A percentile compares a stretch with the other conserved stretches of the same genome.
Conservation (phyloP, 768 basidiomycete species). For the Leccinum olivaceopallidum region DNA sequence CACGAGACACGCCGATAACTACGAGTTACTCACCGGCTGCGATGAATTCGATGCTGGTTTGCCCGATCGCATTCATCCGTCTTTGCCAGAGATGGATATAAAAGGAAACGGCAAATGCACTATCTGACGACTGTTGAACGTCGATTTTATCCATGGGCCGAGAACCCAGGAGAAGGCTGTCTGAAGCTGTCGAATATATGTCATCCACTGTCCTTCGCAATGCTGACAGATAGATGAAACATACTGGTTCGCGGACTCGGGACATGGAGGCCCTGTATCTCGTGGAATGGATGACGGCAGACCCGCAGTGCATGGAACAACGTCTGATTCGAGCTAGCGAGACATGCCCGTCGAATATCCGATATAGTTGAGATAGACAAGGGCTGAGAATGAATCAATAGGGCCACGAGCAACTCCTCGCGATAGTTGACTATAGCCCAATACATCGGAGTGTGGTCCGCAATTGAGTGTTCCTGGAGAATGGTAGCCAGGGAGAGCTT, state of each 20-base stretch:
- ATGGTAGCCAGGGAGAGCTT: constrained; percentile 39
- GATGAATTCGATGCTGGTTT: constrained; percentile 66
- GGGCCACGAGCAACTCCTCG: constrained; percentile 43
- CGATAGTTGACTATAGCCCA: constrained; percentile 38
- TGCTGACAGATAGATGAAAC: constrained; percentile 17
- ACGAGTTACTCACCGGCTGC: constrained; percentile 33
- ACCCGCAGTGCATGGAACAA: constrained; percentile 31
- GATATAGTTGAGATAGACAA: constrained; percentile 44
- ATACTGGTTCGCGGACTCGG: constrained; percentile 18
- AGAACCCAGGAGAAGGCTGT: constrained; percentile 35
- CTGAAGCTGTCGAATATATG: constrained; percentile 30
- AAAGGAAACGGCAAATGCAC: constrained; percentile 49
- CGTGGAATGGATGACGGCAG: constrained; percentile 23
- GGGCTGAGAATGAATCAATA: constrained; percentile 53
- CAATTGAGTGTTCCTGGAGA: constrained; percentile 28
- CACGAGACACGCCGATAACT: not conserved
- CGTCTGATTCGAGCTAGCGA: constrained; percentile 34
- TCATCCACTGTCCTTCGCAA: not conserved
- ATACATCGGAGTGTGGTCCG: constrained; percentile 31
- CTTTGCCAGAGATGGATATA: constrained; percentile 62
- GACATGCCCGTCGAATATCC: constrained; percentile 69
- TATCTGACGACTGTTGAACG: constrained; percentile 43
- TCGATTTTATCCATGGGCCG: constrained; percentile 52
- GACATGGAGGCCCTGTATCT: constrained; percentile 21
- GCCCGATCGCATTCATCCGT: constrained; percentile 62